These are phyloP conservation scores for Beauveria brongniartii DNA, from an alignment of 2,329 filamentous ascomycete species.

Conservation along the genomic window DNA sequence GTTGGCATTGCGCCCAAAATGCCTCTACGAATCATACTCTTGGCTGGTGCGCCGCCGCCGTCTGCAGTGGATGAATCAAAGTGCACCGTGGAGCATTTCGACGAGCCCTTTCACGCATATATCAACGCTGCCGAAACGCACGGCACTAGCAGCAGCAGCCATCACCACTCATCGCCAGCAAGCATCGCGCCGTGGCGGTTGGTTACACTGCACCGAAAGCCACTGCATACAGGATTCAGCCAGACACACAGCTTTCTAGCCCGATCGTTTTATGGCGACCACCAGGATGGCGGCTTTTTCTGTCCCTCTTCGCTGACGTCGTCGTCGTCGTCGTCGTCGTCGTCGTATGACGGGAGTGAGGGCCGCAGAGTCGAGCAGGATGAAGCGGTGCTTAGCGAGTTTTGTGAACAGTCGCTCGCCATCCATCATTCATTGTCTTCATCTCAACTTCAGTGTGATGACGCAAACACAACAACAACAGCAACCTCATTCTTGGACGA, in stretches of 20 bases:
- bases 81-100: conserved; percentile 25
- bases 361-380: conserved; percentile 21
- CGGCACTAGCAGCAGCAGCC: not conserved
- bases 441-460: conserved; percentile 41
- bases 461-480: conserved; percentile 10
- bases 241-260: conserved; percentile 34
- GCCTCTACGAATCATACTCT: conserved; percentile 23
- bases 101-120: not conserved
- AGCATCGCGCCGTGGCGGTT: conserved; percentile 43
- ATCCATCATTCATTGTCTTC: conserved; percentile 59
- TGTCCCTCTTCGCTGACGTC: conserved; percentile 25
- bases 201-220: conserved; percentile 38
- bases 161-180: conserved; percentile 24
- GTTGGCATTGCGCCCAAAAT: not conserved
- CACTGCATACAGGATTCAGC: conserved; percentile 44
- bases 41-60: conserved; percentile 50
- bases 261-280: conserved; percentile 19
- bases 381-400: conserved; percentile 46
- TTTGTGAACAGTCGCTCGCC: conserved; percentile 71
- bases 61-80: conserved; percentile 41
- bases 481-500: conserved; percentile 27
- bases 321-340: not conserved
- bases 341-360: not conserved
- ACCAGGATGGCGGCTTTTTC: conserved; percentile 33
- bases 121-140: not conserved